Base-by-base conservation (phyloP, 805 yeast species). In the Sugiyamaella chiloensis region DNA sequence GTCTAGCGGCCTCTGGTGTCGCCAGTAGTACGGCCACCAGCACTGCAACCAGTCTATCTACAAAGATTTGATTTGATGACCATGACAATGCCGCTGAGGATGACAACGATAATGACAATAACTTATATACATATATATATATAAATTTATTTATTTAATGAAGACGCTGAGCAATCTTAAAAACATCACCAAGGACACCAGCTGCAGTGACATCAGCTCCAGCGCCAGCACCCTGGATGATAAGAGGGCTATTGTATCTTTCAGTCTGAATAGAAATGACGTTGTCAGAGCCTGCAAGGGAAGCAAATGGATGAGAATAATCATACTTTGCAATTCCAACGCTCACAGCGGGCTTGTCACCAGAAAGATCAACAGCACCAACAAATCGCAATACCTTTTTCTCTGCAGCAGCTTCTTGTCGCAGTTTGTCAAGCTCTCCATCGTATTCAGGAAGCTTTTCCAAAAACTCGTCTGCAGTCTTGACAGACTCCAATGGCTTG, bases 141-240 rank as follows among this genome's bases (percentile, higher is more conserved):
- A 34, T 5, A 16, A 14, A 16, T 19, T 5, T 7, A 6, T 24
- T 3, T n/a, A n/a, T 24, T 7, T 39, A 19, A 8, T 40, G 16
- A 19, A 40, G 21, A 14, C 42, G 42, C 71, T 90, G 89, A 37
- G 95, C 96, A 59, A 88, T 83, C 75, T 88, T 93, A 64, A 93
- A 78, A 30, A 87, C 83, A 66, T 93, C 99, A 46, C 95, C 96
- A 57, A 93, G 77, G 37, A 93, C 97, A 69, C 99, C 99, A 59
- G 84, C 83, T 51, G 87, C 86, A 26, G 86, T 81, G 40, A 82
- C 87, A 14, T 72, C 85, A 40, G 82, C 83, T 62, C 95, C 93
- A 60, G 96, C 79, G 59, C 75, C 99, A 26, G 99, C 99, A 70
- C 99, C 99, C 76, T 93, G 99, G 60, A 93, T 78, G 53, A 93